phyloP scores from a whole-genome alignment of 306 rosid species.

The Spatholobus suberectus region DNA sequence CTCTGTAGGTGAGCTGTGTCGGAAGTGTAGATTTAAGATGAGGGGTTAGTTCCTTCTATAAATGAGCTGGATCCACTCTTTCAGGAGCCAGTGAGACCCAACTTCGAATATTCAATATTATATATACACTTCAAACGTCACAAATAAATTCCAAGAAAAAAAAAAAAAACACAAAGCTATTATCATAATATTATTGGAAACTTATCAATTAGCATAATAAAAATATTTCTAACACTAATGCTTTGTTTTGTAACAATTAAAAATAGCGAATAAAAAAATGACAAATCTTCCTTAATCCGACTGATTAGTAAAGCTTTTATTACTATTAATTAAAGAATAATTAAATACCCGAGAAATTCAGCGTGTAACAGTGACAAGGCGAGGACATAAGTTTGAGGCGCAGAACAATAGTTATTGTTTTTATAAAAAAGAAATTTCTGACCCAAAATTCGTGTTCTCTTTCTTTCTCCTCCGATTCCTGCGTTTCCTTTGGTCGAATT shows the following conservation, averaged over 20 bases:
- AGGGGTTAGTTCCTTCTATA: constrained; percentile 52
- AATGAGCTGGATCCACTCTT: constrained; percentile 97
- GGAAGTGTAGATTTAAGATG: constrained; percentile 30
- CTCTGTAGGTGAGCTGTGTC: not conserved
- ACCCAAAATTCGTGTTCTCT: constrained; percentile 36
- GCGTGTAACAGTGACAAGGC: constrained; percentile 55
- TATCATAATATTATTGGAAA: not conserved
- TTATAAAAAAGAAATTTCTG: not conserved
- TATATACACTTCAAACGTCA: not conserved
- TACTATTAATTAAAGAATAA: not conserved
- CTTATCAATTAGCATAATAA: not conserved
- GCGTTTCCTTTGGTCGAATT: constrained; percentile 52
- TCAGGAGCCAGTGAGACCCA: constrained; percentile 56
- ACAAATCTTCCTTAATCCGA: not conserved
- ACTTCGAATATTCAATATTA: constrained; percentile 52
- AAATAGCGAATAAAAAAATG: not conserved
- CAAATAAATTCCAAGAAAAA: constrained; percentile 24
- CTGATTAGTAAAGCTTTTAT: constrained; percentile 24
- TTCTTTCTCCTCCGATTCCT: constrained; percentile 45
- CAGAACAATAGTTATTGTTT: constrained; percentile 38
- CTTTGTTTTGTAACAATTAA: not conserved
- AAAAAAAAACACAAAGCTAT: not conserved
- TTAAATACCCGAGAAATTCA: constrained; percentile 46
- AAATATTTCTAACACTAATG: not conserved
- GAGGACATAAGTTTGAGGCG: constrained; percentile 51